Conservation (phyloP, 345 rosid species). For the Aethionema arabicum region DNA sequence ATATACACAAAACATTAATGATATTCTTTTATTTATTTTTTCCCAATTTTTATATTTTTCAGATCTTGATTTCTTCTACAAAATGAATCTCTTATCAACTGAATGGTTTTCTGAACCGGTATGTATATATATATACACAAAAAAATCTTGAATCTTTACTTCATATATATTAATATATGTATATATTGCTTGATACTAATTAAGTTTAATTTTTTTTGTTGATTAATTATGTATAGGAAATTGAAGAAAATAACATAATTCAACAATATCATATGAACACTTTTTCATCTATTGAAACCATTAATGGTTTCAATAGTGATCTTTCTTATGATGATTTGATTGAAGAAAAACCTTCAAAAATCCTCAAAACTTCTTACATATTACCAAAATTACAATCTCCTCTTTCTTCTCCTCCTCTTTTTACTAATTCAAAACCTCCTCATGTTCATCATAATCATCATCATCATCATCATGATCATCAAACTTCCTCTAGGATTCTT, state of each 20-base stretch:
- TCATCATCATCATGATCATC: too few species aligned
- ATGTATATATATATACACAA: neutral
- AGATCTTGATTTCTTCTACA: conserved; percentile 14
- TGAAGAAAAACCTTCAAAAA: conserved; percentile 30
- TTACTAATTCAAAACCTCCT: conserved; percentile 16
- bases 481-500: conserved; percentile 29
- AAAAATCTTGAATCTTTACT: neutral
- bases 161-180: neutral
- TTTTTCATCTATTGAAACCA: conserved; percentile 18
- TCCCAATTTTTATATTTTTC: conserved; percentile 7
- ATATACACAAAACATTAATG: too few species aligned
- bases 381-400: conserved; percentile 15
- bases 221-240: conserved; percentile 23
- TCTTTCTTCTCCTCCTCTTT: neutral
- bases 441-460: too few species aligned
- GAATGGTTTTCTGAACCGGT: conserved; percentile 61
- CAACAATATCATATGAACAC: conserved; percentile 30
- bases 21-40: neutral
- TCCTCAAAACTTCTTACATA: conserved; percentile 33
- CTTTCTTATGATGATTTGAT: conserved; percentile 27
- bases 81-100: conserved; percentile 37
- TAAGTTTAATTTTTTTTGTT: too few species aligned
- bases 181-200: too few species aligned
- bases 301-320: neutral
- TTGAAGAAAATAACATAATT: conserved; percentile 31